Evolutionary conservation across 2,329 filamentous ascomycete species (phyloP).

Genomic region (Aspergillus luchuensis): DNA sequence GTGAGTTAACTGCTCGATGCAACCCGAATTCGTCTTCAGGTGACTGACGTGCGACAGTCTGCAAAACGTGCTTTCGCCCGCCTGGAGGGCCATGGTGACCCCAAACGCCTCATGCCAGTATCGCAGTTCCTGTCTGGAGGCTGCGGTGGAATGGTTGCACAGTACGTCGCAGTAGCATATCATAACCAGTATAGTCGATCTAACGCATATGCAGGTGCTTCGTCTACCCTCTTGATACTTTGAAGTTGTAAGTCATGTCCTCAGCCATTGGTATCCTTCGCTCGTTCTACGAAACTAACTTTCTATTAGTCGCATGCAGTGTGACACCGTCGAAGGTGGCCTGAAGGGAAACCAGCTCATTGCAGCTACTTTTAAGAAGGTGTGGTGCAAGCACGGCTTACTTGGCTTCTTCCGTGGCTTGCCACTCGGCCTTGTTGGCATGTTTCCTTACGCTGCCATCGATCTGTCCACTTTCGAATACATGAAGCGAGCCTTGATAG

Average conservation of each 20-base stretch:
- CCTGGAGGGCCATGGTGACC: conserved; percentile 84
- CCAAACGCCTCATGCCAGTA: conserved; percentile 73
- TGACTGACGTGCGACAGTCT: conserved; percentile 53
- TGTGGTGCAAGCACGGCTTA: conserved; percentile 76
- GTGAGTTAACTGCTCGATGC: conserved; percentile 39
- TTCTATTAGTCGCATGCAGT: conserved; percentile 76
- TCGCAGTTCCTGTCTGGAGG: conserved; percentile 92
- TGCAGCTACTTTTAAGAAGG: conserved; percentile 77
- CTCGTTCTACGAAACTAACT: conserved; percentile 12
- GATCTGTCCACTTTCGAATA: conserved; percentile 95
- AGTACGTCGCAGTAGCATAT: conserved; percentile 62
- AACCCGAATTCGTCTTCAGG: not conserved
- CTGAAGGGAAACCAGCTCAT: conserved; percentile 82
- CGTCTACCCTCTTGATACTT: conserved; percentile 85
- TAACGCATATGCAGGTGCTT: conserved; percentile 62
- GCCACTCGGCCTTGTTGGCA: conserved; percentile 89
- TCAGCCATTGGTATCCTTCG: not conserved
- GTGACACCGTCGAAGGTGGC: conserved; percentile 85
- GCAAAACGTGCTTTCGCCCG: conserved; percentile 84
- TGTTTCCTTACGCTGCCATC: conserved; percentile 97
- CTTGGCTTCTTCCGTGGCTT: conserved; percentile 85
- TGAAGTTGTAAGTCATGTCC: conserved; percentile 56
- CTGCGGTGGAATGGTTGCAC: conserved; percentile 88
- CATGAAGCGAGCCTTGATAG: conserved; percentile 73
- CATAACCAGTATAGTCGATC: too few relatives aligned